Conservation (phyloP, 2,329 filamentous ascomycete species). For the Hypoxylon sp. region DNA sequence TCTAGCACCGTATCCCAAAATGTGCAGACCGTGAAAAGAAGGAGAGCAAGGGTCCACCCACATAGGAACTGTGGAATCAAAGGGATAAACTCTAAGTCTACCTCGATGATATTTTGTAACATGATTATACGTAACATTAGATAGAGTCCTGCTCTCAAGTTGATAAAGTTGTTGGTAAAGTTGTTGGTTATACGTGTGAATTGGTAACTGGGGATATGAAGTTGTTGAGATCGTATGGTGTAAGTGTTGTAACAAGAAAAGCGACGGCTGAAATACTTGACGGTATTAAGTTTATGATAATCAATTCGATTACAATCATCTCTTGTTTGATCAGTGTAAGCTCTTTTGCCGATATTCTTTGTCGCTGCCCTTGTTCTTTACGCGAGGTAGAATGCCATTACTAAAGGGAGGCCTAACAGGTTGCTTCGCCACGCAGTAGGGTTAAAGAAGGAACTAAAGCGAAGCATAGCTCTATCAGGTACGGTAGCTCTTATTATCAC, state of each 20-base stretch:
- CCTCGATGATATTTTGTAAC: too few relatives aligned
- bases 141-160: background rate
- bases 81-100: conserved; percentile 2
- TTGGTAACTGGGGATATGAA: background rate
- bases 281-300: background rate
- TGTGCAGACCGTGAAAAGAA: background rate
- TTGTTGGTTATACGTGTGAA: background rate
- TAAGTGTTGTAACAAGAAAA: background rate
- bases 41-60: conserved; percentile 20
- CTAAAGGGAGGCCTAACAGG: too few relatives aligned
- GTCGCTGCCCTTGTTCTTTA: background rate
- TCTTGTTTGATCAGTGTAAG: background rate
- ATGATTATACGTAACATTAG: background rate
- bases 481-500: background rate
- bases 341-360: background rate
- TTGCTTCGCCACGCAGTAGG: too few relatives aligned
- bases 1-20: background rate
- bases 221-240: background rate
- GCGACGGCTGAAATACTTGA: background rate
- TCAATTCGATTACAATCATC: background rate
- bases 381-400: background rate
- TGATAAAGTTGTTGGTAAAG: too few relatives aligned
- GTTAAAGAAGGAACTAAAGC: too few relatives aligned
- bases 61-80: conserved; percentile 17
- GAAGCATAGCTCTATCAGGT: too few relatives aligned